Evolutionary conservation across 176 grass and related monocot genomes (phyloP), one percentile per base, ranked within the genome.

Genomic region (Cenchrus fungigraminus): DNA sequence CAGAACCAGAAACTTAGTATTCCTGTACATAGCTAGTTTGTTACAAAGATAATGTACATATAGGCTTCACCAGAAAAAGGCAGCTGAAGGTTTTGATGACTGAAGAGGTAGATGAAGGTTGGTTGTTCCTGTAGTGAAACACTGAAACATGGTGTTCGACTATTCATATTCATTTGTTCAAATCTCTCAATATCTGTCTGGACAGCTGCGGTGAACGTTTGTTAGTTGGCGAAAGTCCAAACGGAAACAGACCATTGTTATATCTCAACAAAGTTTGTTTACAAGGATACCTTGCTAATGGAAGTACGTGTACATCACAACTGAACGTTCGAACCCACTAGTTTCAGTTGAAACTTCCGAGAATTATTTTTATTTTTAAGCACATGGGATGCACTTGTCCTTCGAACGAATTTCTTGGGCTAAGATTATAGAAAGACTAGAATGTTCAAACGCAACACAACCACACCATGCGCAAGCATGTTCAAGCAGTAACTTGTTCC

Each of bases 401-500:
- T 15, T 40, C 49, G 9, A 68, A 76, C 45, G 69, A 59, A 43
- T 61, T 80, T 9, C 43, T 61, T 37, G 6, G n/a, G 29, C 11
- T 7, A 10, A 10, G 63, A 42, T 31, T 42, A 42, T 40, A 32
- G 53, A 74, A 25, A 80, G 83, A 14, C 2, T 37, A 51, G 25
- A 69, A 6, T 59, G 28, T 81, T 52, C 43, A 76, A 14, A 61
- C 32, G 28, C 50, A 46, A 47, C 32, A 42, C 50, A 46, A 47
- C 32, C 19, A 49, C 1, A 25, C 51, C 43, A 74, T 32, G 28
- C 2, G 45, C 60, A 12, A 37, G 22, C 68, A 34, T 73, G 17
- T 17, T 89, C 88, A 90, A 78, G 78, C 55, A 11, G 77, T 61
- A 81, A 89, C 53, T 81, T 89, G 31, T 28, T 90, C 32, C 73